Evolutionary conservation across 1,284 basidiomycete species (phyloP).

Genomic region (Inonotus obliquus): DNA sequence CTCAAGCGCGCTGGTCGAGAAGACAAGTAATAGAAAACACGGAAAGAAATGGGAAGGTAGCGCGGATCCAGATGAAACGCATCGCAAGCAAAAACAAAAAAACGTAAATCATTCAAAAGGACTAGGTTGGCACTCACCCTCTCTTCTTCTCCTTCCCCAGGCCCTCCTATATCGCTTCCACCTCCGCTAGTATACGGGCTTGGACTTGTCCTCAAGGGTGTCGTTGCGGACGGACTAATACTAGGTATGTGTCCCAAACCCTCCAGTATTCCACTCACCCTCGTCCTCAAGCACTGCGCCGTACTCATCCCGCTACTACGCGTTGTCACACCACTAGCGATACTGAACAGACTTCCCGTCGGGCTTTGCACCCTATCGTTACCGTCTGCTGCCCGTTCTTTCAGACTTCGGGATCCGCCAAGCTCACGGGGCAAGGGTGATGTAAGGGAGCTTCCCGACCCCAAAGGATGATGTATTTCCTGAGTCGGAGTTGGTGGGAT

Average conservation of each 20-base stretch:
- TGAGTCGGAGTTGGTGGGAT: conserved; percentile 4
- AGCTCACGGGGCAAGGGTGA: not conserved
- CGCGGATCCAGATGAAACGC: not conserved
- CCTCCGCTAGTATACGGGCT: not conserved
- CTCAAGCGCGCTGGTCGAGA: not conserved
- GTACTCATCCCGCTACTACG: conserved; percentile 13
- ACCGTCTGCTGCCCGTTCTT: not conserved
- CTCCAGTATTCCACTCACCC: conserved; percentile 9
- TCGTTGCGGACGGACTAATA: not conserved
- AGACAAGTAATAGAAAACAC: not conserved
- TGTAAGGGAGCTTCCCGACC: not conserved
- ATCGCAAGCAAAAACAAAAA: not conserved
- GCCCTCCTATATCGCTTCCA: not conserved
- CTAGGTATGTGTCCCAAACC: not conserved
- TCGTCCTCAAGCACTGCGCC: conserved; percentile 7
- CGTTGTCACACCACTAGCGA: conserved; percentile 2
- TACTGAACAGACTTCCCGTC: conserved; percentile 13
- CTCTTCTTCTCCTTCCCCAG: not conserved
- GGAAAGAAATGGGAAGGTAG: not conserved
- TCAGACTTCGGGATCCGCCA: not conserved
- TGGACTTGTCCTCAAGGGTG: not conserved
- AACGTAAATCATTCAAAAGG: not conserved
- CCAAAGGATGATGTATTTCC: not conserved
- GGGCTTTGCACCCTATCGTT: conserved; percentile 5
- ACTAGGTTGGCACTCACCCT: not conserved